phyloP scores from a whole-genome alignment of 2,329 filamentous ascomycete genomes.

The Colletotrichum abscissum region DNA sequence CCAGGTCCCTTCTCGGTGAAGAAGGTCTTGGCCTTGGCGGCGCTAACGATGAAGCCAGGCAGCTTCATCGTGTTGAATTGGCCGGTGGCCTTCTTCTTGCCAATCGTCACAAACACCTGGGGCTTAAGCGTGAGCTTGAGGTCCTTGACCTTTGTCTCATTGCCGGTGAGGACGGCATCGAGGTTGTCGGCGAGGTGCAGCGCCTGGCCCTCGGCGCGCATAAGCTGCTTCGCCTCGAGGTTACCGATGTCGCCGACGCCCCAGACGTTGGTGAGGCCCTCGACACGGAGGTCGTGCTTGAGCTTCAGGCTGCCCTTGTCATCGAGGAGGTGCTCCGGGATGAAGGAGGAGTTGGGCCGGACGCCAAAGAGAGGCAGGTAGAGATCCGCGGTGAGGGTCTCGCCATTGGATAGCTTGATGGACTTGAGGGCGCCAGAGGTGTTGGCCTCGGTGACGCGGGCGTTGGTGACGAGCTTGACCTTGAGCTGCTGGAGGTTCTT shows the following conservation, averaged over 20 bases:
- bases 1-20: constrained; percentile 34
- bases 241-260: constrained; percentile 43
- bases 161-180: constrained; percentile 38
- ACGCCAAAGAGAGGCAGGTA: constrained; percentile 45
- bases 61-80: constrained; percentile 36
- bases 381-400: constrained; percentile 42
- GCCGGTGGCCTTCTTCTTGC: constrained; percentile 33
- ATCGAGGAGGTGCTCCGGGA: constrained; percentile 41
- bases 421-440: constrained; percentile 40
- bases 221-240: constrained; percentile 38
- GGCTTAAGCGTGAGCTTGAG: constrained; percentile 34
- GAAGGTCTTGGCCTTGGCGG: constrained; percentile 35
- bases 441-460: constrained; percentile 47
- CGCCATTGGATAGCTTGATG: constrained; percentile 47
- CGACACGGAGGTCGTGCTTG: constrained; percentile 39
- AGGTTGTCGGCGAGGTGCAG: constrained; percentile 50
- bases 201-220: constrained; percentile 46
- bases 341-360: constrained; percentile 41
- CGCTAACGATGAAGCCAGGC: constrained; percentile 34
- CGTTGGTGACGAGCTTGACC: constrained; percentile 53
- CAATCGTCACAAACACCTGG: constrained; percentile 33
- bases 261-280: constrained; percentile 40
- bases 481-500: constrained; percentile 55
- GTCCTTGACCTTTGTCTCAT: constrained; percentile 29
- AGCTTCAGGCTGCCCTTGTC: constrained; percentile 38